Percentiles rank a stretch among this genome's conserved stretches.
Evolutionary conservation across 2,329 filamentous ascomycete species (phyloP).

Genomic region (Dryadomyces quercivorus): DNA sequence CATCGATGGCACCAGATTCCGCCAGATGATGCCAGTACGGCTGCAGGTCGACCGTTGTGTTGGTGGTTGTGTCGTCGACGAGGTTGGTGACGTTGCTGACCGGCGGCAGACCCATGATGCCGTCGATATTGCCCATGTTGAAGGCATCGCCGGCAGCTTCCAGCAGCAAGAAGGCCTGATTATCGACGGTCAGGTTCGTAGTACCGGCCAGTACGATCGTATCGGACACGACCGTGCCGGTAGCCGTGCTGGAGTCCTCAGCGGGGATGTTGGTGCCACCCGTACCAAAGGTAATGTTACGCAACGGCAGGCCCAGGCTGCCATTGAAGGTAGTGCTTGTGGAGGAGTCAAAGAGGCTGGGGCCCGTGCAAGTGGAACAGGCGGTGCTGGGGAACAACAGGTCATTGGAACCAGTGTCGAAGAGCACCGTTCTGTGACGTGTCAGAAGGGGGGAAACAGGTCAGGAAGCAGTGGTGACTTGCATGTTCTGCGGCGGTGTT

Average conservation of each 20-base stretch:
- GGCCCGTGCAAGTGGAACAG: conserved; percentile 15
- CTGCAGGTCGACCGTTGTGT: not conserved
- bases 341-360: conserved; percentile 12
- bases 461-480: conserved; percentile 4
- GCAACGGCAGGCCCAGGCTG: conserved; percentile 2
- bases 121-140: conserved; percentile 16
- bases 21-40: conserved; percentile 18
- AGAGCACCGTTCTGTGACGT: conserved; percentile 16
- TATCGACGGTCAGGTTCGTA: conserved; percentile 11
- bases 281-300: conserved; percentile 12
- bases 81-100: conserved; percentile 5
- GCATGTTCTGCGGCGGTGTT: conserved; percentile 16
- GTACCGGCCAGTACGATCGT: conserved; percentile 13
- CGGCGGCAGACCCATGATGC: conserved; percentile 17
- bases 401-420: conserved; percentile 18
- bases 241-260: conserved; percentile 8
- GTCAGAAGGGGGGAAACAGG: too few species aligned
- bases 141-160: conserved; percentile 15
- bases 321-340: conserved; percentile 13
- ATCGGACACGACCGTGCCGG: conserved; percentile 16
- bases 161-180: conserved; percentile 19
- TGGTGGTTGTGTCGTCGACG: not conserved
- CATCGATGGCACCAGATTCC: conserved; percentile 13
- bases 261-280: conserved; percentile 17
- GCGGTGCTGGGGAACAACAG: conserved; percentile 17